Evolutionary conservation across 2,329 filamentous ascomycete species (phyloP).

Genomic region (Penicillium expansum): DNA sequence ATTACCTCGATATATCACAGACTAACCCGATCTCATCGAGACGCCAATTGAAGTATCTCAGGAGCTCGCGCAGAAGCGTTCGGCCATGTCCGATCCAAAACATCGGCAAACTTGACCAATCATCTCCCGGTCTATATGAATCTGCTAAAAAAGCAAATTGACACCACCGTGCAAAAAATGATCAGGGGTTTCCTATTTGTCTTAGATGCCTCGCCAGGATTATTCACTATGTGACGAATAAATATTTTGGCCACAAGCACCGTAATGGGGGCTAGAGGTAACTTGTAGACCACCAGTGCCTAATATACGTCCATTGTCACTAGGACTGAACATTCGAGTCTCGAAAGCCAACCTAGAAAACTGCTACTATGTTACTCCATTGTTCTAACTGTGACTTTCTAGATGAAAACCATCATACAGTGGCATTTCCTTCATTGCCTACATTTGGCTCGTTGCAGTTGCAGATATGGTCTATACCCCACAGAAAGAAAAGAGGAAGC

Average conservation of each 20-base stretch:
- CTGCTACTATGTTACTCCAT: background rate
- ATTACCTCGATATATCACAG: background rate
- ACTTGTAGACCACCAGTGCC: background rate
- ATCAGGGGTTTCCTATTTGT: background rate
- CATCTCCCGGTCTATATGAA: background rate
- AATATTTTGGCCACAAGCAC: background rate
- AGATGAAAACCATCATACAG: background rate
- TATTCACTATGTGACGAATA: background rate
- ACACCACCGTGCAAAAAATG: background rate
- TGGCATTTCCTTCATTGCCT: background rate
- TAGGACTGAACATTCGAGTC: background rate
- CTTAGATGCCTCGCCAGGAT: background rate
- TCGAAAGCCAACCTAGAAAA: background rate
- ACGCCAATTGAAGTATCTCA: background rate
- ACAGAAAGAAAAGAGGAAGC: too few species aligned
- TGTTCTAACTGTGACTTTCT: background rate
- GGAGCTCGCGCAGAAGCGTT: background rate
- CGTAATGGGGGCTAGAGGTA: background rate
- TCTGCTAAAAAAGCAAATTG: background rate
- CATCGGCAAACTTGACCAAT: background rate
- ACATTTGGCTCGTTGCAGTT: too few species aligned
- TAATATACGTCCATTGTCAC: background rate
- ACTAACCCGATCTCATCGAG: background rate
- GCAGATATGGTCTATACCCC: too few species aligned
- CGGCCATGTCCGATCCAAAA: background rate